phyloP scores from a whole-genome alignment of 2,329 filamentous ascomycete genomes.

The Aspergillus quadrilineatus region DNA sequence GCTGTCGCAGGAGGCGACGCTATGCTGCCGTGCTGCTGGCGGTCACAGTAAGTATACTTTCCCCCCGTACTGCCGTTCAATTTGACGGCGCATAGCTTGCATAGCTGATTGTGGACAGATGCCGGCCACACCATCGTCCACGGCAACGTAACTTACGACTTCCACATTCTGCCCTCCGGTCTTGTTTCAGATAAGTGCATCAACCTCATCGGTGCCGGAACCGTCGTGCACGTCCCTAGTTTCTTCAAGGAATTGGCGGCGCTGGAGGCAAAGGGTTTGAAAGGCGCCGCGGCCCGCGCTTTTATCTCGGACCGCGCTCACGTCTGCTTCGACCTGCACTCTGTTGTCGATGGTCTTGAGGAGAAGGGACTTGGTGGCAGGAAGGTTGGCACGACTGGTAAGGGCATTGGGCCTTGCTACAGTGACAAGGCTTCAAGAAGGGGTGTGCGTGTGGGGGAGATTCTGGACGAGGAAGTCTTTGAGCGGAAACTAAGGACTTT shows the following conservation, averaged over 20 bases:
- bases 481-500: conserved; percentile 56
- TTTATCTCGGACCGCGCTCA: conserved; percentile 50
- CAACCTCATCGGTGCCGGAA: conserved; percentile 50
- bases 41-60: conserved; percentile 43
- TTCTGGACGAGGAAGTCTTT: conserved; percentile 57
- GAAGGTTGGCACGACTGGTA: conserved; percentile 51
- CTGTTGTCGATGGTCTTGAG: conserved; percentile 47
- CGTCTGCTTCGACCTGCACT: conserved; percentile 47
- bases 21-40: conserved; percentile 48
- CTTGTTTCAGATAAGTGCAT: conserved; percentile 46
- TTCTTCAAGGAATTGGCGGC: conserved; percentile 50
- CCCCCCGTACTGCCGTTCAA: background rate
- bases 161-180: conserved; percentile 50
- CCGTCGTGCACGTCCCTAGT: conserved; percentile 48
- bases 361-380: conserved; percentile 46
- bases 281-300: conserved; percentile 41
- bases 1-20: conserved; percentile 44
- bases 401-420: conserved; percentile 59
- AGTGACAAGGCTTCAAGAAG: conserved; percentile 61
- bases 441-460: conserved; percentile 59
- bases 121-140: conserved; percentile 51
- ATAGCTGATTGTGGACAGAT: conserved; percentile 23
- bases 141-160: conserved; percentile 48
- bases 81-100: background rate
- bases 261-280: conserved; percentile 45